A percentile compares a stretch with the other conserved stretches of the same genome.
phyloP scores from a whole-genome alignment of 2,329 filamentous ascomycete species.

The Magnaporthiopsis incrustans region DNA sequence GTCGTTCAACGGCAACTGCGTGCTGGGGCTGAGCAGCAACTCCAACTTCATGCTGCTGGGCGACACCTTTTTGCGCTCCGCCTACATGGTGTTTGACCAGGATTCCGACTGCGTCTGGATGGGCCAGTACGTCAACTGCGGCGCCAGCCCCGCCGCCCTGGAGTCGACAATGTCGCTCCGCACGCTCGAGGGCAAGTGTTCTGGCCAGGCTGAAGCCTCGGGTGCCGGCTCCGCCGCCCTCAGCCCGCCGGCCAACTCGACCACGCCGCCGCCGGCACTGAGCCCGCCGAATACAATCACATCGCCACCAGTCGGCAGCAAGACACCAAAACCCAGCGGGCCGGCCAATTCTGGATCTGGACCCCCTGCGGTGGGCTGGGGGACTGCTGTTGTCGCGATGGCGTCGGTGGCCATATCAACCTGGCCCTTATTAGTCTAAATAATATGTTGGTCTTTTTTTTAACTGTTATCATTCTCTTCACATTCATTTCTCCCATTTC shows the following conservation, averaged over 20 bases:
- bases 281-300: background rate
- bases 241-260: background rate
- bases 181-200: conserved; percentile 12
- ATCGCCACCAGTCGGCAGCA: background rate
- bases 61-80: conserved; percentile 49
- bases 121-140: conserved; percentile 43
- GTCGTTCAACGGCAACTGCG: conserved; percentile 29
- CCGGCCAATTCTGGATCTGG: background rate
- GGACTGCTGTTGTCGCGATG: background rate
- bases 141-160: conserved; percentile 32
- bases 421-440: background rate
- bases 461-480: background rate
- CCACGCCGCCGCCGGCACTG: no score
- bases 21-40: conserved; percentile 41
- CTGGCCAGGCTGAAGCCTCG: background rate
- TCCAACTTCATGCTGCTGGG: conserved; percentile 45
- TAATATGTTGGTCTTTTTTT: background rate
- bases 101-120: conserved; percentile 39
- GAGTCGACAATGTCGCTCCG: conserved; percentile 9
- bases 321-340: background rate
- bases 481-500: no score
- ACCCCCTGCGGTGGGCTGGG: background rate
- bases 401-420: background rate
- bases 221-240: background rate
- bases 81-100: conserved; percentile 47